Evolutionary conservation across 148 eudicot species (phyloP).

Genomic region (Chenopodium album): DNA sequence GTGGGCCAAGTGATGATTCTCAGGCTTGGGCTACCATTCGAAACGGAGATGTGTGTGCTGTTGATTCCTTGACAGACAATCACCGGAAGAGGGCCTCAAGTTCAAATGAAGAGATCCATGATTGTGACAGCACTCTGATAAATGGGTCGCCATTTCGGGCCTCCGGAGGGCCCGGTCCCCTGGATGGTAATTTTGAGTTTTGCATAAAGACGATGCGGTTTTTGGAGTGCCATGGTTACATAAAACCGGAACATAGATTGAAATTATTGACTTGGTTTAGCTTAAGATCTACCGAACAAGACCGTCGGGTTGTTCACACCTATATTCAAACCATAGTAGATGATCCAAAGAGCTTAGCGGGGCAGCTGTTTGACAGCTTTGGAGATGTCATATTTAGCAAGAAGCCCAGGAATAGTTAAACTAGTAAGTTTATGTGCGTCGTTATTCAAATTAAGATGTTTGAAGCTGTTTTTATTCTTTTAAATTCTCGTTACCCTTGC

Average conservation of each 20-base stretch:
- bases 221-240: conserved; percentile 65
- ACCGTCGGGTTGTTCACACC: conserved; percentile 75
- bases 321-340: conserved; percentile 64
- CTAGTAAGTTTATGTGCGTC: conserved; percentile 34
- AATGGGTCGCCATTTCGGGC: conserved; percentile 46
- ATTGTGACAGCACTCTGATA: conserved; percentile 68
- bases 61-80: conserved; percentile 33
- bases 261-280: conserved; percentile 89
- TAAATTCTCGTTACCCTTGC: too few relatives aligned
- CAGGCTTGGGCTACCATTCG: conserved; percentile 45
- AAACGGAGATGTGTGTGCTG: conserved; percentile 54
- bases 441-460: neutral
- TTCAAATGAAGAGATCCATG: conserved; percentile 53
- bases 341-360: conserved; percentile 82
- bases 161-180: conserved; percentile 37
- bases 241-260: conserved; percentile 66
- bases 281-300: conserved; percentile 79
- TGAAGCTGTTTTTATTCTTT: neutral
- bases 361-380: conserved; percentile 77
- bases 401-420: conserved; percentile 53
- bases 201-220: conserved; percentile 72
- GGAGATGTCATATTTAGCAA: conserved; percentile 63
- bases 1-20: conserved; percentile 52
- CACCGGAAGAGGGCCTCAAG: conserved; percentile 54
- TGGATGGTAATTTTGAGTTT: conserved; percentile 74